Evolutionary conservation across 2,329 filamentous ascomycete genomes (phyloP).

Genomic region (Niveomyces coronatus): DNA sequence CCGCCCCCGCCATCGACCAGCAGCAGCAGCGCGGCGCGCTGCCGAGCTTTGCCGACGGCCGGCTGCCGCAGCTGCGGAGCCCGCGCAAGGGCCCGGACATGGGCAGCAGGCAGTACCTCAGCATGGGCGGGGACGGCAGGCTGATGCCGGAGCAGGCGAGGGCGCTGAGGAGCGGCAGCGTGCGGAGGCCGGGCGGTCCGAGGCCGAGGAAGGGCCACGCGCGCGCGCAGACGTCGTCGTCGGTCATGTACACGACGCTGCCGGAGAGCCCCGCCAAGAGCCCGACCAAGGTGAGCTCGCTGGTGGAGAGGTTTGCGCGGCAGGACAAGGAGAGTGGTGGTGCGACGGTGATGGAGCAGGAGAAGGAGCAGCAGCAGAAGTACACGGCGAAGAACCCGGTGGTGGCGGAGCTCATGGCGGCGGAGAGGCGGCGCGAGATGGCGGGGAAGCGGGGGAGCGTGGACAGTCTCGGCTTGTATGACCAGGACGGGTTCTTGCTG

Average conservation of each 20-base stretch:
- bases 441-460: conserved; percentile 21
- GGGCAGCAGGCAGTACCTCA: conserved; percentile 37
- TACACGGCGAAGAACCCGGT: conserved; percentile 14
- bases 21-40: conserved; percentile 25
- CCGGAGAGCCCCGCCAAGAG: conserved; percentile 8
- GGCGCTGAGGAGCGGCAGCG: conserved; percentile 11
- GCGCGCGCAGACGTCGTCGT: neutral
- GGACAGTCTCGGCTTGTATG: conserved; percentile 34
- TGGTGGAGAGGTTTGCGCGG: neutral
- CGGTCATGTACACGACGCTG: neutral
- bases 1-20: conserved; percentile 13
- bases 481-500: conserved; percentile 35
- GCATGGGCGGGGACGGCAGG: conserved; percentile 17
- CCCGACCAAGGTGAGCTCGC: conserved; percentile 7
- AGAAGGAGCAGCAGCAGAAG: neutral
- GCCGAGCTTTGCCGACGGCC: conserved; percentile 27
- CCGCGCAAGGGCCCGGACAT: conserved; percentile 22
- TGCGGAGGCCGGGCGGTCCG: conserved; percentile 4
- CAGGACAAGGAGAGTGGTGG: neutral
- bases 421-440: conserved; percentile 13
- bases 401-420: conserved; percentile 18
- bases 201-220: neutral
- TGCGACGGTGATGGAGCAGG: too few relatives aligned
- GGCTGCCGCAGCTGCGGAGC: conserved; percentile 23
- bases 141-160: neutral